Evolutionary conservation across 2,329 filamentous ascomycete genomes (phyloP), one percentile per base, ranked within the genome.

Genomic region (Sporothrix pseudoabietina): DNA sequence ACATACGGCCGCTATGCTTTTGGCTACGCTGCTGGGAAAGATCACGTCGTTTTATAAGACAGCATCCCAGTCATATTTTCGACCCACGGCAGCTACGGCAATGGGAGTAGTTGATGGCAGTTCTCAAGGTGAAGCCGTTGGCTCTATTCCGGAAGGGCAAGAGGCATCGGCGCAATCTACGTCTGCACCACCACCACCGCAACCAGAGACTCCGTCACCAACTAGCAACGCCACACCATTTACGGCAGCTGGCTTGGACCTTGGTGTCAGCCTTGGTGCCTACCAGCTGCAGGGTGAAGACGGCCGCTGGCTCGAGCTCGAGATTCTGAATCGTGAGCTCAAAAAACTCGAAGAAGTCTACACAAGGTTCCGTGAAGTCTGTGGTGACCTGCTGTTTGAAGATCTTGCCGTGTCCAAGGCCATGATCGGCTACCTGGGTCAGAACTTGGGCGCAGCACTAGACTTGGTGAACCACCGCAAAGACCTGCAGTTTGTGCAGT

Each of bases 1-100:
- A 3, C 82, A 84, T 66, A 85, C 84, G 1, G 80, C 82, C 0
- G 82, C 82, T 5, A 86, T 86, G 85, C 80, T 87, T 0, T 80
- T 87, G n/a, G 84, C 83, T 0, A 86, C 85, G 0, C 80, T 87
- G 26, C 82, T 87, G 22, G 82, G 82, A 68, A 84, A 86, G 77
- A 83, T 85, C 65, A 83, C 84, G 1, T 83, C 81, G 0, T 82
- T 85, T 71, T 86, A 87, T 78, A 83, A 82, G 73, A 80, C 80
- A 22, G 83, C 82, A 66, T 78, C 80, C 1, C 68, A 59, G 47
- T 59, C 52, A 7, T 68, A 71, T 39, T 68, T 71, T 55, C 7
- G 54, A 7, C 30, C 71, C 3, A 1, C 10, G 32, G 8, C 22
- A 7, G 26, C 32, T 22, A 41, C 41, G 10, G 6, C 22, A n/a